Evolutionary conservation across 805 yeast species (phyloP).

Genomic region (Candida chilensis): DNA sequence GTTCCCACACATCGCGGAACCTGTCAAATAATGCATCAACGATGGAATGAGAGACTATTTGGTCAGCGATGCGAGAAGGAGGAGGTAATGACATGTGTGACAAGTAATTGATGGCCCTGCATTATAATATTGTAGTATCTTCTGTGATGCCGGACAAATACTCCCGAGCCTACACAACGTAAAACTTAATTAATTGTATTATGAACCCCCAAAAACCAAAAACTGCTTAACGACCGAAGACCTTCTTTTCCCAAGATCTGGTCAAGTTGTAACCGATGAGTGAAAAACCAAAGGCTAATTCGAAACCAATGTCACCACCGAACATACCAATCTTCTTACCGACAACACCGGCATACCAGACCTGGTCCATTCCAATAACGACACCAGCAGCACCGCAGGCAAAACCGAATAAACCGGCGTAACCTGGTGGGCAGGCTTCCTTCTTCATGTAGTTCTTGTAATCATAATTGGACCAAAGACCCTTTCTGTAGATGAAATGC

Average conservation of each 20-base stretch:
- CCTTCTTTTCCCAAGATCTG: constrained; percentile 62
- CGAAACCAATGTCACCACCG: constrained; percentile 89
- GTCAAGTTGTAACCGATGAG: constrained; percentile 48
- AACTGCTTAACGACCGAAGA: constrained; percentile 46
- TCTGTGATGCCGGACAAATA: too few species aligned
- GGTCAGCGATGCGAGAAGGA: too few species aligned
- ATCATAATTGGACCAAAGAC: constrained; percentile 51
- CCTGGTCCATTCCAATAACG: constrained; percentile 80
- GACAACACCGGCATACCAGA: constrained; percentile 73
- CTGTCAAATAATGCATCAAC: too few species aligned
- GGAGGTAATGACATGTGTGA: too few species aligned
- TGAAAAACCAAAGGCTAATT: constrained; percentile 60
- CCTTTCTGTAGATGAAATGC: constrained; percentile 71
- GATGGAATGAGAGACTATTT: too few species aligned
- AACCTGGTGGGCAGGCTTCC: constrained; percentile 59
- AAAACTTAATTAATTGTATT: too few species aligned
- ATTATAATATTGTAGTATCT: too few species aligned
- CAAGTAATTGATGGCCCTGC: too few species aligned
- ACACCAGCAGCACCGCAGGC: constrained; percentile 82
- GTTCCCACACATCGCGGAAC: too few species aligned
- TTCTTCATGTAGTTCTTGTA: constrained; percentile 51
- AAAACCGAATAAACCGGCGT: constrained; percentile 72
- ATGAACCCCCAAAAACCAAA: too few species aligned
- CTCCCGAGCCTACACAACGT: too few species aligned
- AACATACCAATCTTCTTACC: constrained; percentile 48